Percentiles rank a stretch among this genome's conserved stretches.
phyloP scores from a whole-genome alignment of 495 filamentous ascomycete species.

The Aspergillus panamensis region DNA sequence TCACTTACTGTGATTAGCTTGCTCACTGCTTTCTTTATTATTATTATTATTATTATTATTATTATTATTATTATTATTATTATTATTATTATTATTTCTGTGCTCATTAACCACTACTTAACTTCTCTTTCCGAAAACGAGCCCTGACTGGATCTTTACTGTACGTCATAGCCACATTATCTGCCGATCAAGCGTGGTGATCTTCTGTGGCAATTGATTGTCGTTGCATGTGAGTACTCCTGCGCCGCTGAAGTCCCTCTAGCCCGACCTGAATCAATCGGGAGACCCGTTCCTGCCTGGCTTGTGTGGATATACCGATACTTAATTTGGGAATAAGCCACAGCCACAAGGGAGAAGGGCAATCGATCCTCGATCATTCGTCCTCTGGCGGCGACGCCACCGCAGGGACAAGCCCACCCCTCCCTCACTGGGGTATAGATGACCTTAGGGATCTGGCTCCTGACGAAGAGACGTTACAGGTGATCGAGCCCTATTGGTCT shows the following conservation, averaged over 20 bases:
- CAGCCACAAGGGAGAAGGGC: conserved; percentile 4
- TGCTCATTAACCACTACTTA: too few relatives aligned
- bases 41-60: too few relatives aligned
- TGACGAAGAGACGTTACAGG: neutral
- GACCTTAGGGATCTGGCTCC: neutral
- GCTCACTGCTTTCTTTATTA: too few relatives aligned
- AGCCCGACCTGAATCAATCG: neutral
- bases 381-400: conserved; percentile 3
- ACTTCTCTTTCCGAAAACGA: neutral
- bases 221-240: conserved; percentile 7
- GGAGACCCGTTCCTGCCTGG: neutral
- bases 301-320: conserved; percentile 1
- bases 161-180: neutral
- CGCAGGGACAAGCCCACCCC: neutral
- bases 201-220: conserved; percentile 10
- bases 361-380: neutral
- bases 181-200: conserved; percentile 3
- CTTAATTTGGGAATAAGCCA: conserved; percentile 8
- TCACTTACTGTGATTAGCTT: too few relatives aligned
- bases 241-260: conserved; percentile 5
- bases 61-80: too few relatives aligned
- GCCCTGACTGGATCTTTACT: neutral
- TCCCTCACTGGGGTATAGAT: neutral
- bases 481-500: conserved; percentile 8
- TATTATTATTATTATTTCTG: too few relatives aligned